A percentile compares a stretch with the other conserved stretches of the same genome.
These are phyloP conservation scores for Mytilinidion resinicola DNA, from an alignment of 495 filamentous ascomycete genomes.

Conservation along the genomic window DNA sequence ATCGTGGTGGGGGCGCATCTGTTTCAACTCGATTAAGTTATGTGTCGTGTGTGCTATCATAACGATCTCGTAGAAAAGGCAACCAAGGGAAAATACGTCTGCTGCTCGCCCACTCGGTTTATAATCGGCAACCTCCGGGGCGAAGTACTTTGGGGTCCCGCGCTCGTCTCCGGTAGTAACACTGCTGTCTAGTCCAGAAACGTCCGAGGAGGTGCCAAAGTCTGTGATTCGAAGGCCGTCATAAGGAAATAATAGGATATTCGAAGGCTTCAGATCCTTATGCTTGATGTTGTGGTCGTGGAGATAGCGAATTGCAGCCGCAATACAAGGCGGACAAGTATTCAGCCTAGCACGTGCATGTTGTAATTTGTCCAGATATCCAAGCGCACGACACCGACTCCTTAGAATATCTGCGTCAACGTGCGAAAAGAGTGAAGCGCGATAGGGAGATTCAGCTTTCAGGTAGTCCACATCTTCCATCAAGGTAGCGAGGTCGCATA, in stretches of 20 bases:
- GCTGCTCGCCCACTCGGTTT: not conserved
- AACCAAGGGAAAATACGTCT: constrained; percentile 8
- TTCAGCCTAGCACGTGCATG: no score
- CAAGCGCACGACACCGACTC: no score
- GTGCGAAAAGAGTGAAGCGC: no score
- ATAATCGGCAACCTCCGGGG: constrained; percentile 1
- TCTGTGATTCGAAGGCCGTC: constrained; percentile 2
- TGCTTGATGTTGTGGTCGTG: not conserved
- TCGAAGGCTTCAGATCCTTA: constrained; percentile 6
- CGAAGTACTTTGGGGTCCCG: constrained; percentile 2
- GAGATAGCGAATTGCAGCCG: not conserved
- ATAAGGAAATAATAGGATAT: not conserved
- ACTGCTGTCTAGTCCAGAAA: constrained; percentile 2
- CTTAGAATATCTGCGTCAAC: no score
- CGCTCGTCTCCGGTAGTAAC: not conserved
- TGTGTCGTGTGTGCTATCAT: no score
- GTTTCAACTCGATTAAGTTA: no score
- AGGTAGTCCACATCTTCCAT: not conserved
- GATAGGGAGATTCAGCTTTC: not conserved
- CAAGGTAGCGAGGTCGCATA: not conserved
- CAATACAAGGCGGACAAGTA: no score
- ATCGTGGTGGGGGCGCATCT: no score
- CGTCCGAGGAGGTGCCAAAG: constrained; percentile 4
- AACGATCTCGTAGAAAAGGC: not conserved
- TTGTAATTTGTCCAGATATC: no score